Conservation (phyloP, 2,329 filamentous ascomycete genomes). For the Colletotrichum tabaci region DNA sequence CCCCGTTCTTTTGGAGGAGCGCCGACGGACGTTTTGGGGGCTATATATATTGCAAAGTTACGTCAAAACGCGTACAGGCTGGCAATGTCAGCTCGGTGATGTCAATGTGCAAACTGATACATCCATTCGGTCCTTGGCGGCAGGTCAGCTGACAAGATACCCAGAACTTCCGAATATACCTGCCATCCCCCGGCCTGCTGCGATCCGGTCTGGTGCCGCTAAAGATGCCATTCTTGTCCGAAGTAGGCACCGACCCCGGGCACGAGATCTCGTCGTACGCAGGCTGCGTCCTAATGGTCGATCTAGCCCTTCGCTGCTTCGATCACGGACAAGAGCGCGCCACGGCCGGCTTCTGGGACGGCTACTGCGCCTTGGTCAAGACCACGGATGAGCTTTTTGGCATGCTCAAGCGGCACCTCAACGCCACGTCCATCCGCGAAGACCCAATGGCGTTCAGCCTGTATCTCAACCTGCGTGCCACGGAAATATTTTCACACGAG, state of each 20-base stretch:
- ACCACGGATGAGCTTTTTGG: conserved; percentile 26
- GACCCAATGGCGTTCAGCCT: conserved; percentile 40
- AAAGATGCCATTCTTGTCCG: neutral
- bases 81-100: neutral
- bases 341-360: conserved; percentile 37
- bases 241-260: neutral
- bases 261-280: conserved; percentile 29
- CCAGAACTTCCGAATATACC: neutral
- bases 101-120: neutral
- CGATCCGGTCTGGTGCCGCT: neutral
- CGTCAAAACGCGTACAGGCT: neutral
- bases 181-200: neutral
- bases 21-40: neutral
- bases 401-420: conserved; percentile 38
- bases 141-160: neutral
- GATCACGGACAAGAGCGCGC: conserved; percentile 28
- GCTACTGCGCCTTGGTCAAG: conserved; percentile 34
- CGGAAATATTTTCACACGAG: conserved; percentile 38
- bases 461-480: conserved; percentile 39
- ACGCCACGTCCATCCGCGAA: conserved; percentile 32
- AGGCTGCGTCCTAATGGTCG: conserved; percentile 40
- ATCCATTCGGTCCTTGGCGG: neutral
- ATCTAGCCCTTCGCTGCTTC: conserved; percentile 36
- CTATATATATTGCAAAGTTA: conserved; percentile 1
- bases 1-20: neutral